These are phyloP conservation scores for Sungouiella blattae DNA, from an alignment of 805 yeast species.

Conservation along the genomic window DNA sequence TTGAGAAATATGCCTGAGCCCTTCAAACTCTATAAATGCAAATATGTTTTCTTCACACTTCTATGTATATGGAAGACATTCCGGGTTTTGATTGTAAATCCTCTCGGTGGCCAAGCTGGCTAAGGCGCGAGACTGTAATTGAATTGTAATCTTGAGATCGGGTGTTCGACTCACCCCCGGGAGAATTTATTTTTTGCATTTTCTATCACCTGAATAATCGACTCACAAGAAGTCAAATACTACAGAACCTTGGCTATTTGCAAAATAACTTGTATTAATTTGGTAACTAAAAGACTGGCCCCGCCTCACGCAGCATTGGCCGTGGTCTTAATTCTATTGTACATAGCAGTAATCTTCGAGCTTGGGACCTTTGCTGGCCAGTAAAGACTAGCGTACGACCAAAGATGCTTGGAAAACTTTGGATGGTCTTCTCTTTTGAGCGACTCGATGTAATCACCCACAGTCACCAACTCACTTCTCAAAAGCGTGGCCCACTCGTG, in stretches of 20 bases:
- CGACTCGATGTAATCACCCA: conserved; percentile 67
- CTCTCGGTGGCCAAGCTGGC: conserved; percentile 13
- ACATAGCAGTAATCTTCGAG: conserved; percentile 71
- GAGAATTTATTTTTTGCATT: conserved; percentile 4
- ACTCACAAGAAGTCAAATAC: background rate
- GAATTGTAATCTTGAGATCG: conserved; percentile 10
- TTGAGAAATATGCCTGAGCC: too few relatives aligned
- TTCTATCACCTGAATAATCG: background rate
- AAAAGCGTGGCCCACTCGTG: conserved; percentile 74
- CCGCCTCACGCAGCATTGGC: too few relatives aligned
- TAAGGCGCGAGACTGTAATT: conserved; percentile 12
- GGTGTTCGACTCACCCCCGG: conserved; percentile 13
- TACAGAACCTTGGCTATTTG: background rate
- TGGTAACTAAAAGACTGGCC: too few relatives aligned
- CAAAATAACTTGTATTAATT: too few relatives aligned
- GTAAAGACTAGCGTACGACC: conserved; percentile 79
- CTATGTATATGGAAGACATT: too few relatives aligned
- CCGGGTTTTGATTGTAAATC: background rate
- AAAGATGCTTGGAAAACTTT: conserved; percentile 58
- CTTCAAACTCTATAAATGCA: too few relatives aligned
- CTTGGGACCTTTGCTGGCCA: conserved; percentile 90
- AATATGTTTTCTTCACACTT: too few relatives aligned
- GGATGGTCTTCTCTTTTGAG: conserved; percentile 25
- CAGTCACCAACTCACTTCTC: conserved; percentile 61
- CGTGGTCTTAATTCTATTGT: conserved; percentile 47